Conservation (phyloP, 2,329 filamentous ascomycete genomes). For the Polytolypa hystricis region DNA sequence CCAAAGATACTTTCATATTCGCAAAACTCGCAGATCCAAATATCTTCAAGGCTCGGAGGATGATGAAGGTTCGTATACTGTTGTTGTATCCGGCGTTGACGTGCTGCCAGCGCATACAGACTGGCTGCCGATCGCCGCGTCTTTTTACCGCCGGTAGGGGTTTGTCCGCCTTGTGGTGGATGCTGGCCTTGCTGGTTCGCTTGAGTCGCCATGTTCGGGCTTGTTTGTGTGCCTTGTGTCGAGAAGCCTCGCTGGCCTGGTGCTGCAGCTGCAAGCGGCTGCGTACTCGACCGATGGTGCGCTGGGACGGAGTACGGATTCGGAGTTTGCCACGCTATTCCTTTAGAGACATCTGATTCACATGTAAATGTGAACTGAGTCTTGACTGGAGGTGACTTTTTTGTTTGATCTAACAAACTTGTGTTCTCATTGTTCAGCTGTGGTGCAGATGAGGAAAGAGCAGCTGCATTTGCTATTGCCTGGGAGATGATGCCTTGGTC, state of each 20-base stretch:
- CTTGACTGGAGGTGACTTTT: conserved; percentile 56
- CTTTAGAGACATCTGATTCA: conserved; percentile 74
- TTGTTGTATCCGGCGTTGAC: conserved; percentile 65
- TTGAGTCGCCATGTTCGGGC: conserved; percentile 35
- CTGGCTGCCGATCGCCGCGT: conserved; percentile 56
- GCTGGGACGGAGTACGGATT: conserved; percentile 32
- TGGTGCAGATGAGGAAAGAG: conserved; percentile 45
- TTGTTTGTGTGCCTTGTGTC: conserved; percentile 47
- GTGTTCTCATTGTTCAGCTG: conserved; percentile 67
- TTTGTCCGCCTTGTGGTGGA: conserved; percentile 31
- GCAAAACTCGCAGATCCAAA: conserved; percentile 97
- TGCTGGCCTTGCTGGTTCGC: conserved; percentile 21
- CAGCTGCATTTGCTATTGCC: conserved; percentile 81
- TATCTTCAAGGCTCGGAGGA: conserved; percentile 58
- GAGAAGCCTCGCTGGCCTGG: conserved; percentile 33
- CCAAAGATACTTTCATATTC: conserved; percentile 96
- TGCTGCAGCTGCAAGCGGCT: conserved; percentile 22
- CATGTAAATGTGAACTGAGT: conserved; percentile 96
- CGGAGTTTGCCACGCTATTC: conserved; percentile 62
- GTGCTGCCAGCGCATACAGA: conserved; percentile 63
- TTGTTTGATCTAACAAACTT: conserved; percentile 61
- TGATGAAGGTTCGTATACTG: conserved; percentile 66
- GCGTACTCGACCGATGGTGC: conserved; percentile 22
- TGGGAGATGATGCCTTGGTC: conserved; percentile 80
- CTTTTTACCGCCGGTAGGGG: conserved; percentile 46